Conservation (phyloP, 2,329 filamentous ascomycete species). For the Coniochaeta sp. region DNA sequence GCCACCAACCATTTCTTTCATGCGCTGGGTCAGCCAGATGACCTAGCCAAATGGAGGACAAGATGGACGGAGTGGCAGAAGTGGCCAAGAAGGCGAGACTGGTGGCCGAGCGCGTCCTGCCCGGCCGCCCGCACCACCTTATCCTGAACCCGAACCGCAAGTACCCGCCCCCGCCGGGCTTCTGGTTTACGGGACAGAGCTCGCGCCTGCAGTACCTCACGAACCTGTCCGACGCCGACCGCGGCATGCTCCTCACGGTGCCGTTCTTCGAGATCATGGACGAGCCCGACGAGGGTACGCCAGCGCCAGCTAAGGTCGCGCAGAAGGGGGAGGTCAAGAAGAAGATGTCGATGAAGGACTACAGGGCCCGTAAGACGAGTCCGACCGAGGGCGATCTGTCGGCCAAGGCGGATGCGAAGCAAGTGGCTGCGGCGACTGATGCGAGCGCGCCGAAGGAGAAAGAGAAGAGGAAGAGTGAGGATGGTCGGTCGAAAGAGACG, state of each 20-base stretch:
- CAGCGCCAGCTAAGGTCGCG: constrained; percentile 26
- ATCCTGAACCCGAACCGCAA: constrained; percentile 40
- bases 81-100: constrained; percentile 37
- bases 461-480: constrained; percentile 6
- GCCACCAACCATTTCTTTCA: constrained; percentile 7
- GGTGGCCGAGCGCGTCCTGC: constrained; percentile 44
- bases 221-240: constrained; percentile 49
- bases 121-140: constrained; percentile 46
- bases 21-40: constrained; percentile 15
- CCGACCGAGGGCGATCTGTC: constrained; percentile 21
- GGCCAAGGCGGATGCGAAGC: constrained; percentile 13
- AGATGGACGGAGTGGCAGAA: constrained; percentile 54
- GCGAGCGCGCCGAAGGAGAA: constrained; percentile 10
- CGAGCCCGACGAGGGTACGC: constrained; percentile 33
- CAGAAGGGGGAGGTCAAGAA: constrained; percentile 38
- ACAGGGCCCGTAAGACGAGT: constrained; percentile 42
- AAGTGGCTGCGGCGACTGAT: constrained; percentile 10
- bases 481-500: background rate
- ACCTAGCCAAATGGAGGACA: constrained; percentile 25
- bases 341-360: constrained; percentile 53
- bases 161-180: constrained; percentile 35
- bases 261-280: constrained; percentile 52
- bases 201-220: constrained; percentile 49
- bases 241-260: constrained; percentile 49
- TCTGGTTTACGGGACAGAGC: constrained; percentile 32